These are phyloP conservation scores for Smallanthus sonchifolius DNA, from an alignment of 129 eudicot genomes.

Conservation along the genomic window DNA sequence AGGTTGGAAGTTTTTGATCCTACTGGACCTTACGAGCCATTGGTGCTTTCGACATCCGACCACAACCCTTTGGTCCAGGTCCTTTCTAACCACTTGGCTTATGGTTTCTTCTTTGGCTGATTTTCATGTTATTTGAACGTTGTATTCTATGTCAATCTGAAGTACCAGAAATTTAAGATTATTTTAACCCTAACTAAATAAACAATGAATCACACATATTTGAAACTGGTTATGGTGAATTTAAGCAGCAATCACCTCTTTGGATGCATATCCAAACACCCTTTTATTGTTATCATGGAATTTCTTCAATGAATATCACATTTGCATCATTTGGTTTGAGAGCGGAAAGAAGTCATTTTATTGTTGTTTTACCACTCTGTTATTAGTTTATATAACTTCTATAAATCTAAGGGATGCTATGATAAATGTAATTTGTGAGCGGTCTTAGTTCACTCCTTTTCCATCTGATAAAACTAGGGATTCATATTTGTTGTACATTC, in stretches of 20 bases:
- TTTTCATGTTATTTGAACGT: not conserved
- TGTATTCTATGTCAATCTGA: not conserved
- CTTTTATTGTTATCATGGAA: not conserved
- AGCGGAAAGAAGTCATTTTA: too few species aligned
- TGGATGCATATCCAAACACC: not conserved
- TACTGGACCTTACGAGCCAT: conserved; percentile 74
- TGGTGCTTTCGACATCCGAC: conserved; percentile 50
- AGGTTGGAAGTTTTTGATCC: conserved; percentile 43
- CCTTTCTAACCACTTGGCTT: not conserved
- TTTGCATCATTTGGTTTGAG: not conserved
- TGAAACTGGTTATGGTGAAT: not conserved
- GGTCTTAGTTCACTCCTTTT: too few species aligned
- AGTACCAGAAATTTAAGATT: not conserved
- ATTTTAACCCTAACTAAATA: not conserved
- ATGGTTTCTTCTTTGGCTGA: not conserved
- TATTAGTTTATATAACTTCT: too few species aligned
- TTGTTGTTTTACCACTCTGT: too few species aligned
- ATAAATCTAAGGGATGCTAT: too few species aligned
- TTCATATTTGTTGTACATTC: too few species aligned
- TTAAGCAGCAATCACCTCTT: not conserved
- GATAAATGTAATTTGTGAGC: too few species aligned
- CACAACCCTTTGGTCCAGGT: conserved; percentile 65
- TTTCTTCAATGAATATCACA: not conserved
- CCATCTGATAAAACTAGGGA: too few species aligned
- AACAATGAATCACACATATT: not conserved